These are phyloP conservation scores for Scolecobasidium constrictum DNA, from an alignment of 2,329 filamentous ascomycete species.

Conservation along the genomic window DNA sequence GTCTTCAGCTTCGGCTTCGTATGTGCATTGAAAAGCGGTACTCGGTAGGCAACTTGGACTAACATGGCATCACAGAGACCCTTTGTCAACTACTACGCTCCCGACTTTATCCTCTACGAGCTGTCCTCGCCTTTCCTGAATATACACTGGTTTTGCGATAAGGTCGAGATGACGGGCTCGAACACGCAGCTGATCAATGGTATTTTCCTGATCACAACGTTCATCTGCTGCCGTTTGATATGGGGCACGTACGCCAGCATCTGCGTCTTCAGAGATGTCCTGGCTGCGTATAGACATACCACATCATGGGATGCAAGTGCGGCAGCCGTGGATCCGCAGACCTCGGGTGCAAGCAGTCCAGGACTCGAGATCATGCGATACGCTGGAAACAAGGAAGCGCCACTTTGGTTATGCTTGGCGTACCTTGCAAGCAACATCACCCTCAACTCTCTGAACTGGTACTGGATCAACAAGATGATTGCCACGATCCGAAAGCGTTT, in stretches of 20 bases:
- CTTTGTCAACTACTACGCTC: slow-evolving; percentile 74
- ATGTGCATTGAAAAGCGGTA: slow-evolving; percentile 37
- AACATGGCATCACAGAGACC: slow-evolving; percentile 48
- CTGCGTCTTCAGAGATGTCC: slow-evolving; percentile 56
- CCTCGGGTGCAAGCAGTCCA: slow-evolving; percentile 8
- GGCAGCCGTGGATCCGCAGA: background rate
- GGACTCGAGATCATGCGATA: slow-evolving; percentile 36
- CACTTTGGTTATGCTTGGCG: slow-evolving; percentile 55
- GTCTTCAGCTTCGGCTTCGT: slow-evolving; percentile 75
- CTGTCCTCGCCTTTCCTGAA: slow-evolving; percentile 78
- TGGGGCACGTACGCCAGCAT: slow-evolving; percentile 66
- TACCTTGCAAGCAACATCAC: slow-evolving; percentile 62
- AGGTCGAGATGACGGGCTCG: slow-evolving; percentile 68
- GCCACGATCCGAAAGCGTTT: slow-evolving; percentile 68
- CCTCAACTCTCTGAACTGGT: slow-evolving; percentile 68
- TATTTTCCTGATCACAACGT: slow-evolving; percentile 28
- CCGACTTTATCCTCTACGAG: slow-evolving; percentile 77
- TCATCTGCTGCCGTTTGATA: slow-evolving; percentile 33
- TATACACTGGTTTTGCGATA: slow-evolving; percentile 87
- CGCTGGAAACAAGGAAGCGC: slow-evolving; percentile 28
- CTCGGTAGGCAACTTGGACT: background rate
- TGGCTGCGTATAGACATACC: slow-evolving; percentile 14
- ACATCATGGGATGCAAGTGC: slow-evolving; percentile 19
- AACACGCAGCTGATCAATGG: slow-evolving; percentile 42
- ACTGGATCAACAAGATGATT: slow-evolving; percentile 85